Conservation (phyloP, 2,329 filamentous ascomycete genomes). For the Chrysoporthe austroafricana region DNA sequence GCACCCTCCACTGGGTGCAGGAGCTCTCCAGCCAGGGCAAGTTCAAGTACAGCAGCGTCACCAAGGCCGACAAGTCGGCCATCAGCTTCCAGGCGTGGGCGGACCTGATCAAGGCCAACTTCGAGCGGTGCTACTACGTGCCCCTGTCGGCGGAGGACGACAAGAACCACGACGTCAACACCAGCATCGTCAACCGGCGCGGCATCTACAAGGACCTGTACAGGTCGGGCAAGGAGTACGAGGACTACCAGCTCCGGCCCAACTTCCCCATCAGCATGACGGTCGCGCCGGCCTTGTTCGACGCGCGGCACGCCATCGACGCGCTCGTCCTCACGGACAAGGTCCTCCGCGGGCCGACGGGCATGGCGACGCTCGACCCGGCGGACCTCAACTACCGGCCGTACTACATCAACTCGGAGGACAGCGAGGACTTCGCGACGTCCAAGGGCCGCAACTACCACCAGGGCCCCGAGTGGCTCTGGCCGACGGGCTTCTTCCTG, state of each 20-base stretch:
- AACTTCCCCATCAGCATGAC: conserved; percentile 98
- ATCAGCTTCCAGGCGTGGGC: conserved; percentile 83
- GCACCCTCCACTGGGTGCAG: conserved; percentile 80
- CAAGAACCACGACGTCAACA: conserved; percentile 76
- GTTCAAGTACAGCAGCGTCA: conserved; percentile 76
- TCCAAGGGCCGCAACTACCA: conserved; percentile 97
- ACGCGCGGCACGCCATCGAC: conserved; percentile 74
- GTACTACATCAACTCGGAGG: conserved; percentile 93
- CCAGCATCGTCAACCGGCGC: conserved; percentile 79
- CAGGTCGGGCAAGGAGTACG: conserved; percentile 90
- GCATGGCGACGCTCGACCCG: conserved; percentile 95
- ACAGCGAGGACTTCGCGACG: conserved; percentile 87
- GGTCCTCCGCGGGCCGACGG: conserved; percentile 80
- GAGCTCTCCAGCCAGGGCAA: conserved; percentile 68
- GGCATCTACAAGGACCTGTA: conserved; percentile 99
- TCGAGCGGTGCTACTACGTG: conserved; percentile 91
- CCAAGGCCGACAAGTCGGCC: conserved; percentile 58
- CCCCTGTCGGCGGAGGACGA: conserved; percentile 74
- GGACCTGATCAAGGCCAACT: conserved; percentile 76
- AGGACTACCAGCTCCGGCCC: conserved; percentile 93
- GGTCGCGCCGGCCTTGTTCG: conserved; percentile 87
- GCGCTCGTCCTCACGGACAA: conserved; percentile 82
- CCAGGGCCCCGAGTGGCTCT: conserved; percentile 96
- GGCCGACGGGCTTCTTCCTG: conserved; percentile 95
- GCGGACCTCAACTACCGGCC: conserved; percentile 90